Conservation (phyloP, 768 basidiomycete species). For the Kwoniella sp. region DNA sequence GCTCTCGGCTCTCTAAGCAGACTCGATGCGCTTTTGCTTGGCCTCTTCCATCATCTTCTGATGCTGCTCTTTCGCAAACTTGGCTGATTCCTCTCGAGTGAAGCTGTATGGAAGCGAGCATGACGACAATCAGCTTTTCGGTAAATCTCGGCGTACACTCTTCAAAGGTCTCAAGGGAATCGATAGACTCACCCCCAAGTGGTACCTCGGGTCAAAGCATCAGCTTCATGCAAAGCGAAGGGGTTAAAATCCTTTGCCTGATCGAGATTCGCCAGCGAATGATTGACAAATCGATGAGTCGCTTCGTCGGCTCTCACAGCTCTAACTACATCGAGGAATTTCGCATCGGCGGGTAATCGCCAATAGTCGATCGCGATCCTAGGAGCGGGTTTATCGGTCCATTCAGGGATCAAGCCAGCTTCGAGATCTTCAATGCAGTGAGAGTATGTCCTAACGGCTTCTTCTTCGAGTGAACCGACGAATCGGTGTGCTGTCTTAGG, state of each 20-base stretch:
- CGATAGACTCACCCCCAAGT: constrained; percentile 74
- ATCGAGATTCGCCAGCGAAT: constrained; percentile 85
- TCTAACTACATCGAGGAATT: constrained; percentile 79
- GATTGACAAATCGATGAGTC: constrained; percentile 90
- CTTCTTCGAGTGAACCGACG: constrained; percentile 90
- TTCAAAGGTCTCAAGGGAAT: no score
- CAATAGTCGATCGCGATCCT: constrained; percentile 94
- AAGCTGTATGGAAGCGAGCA: constrained; percentile 44
- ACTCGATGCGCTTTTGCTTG: constrained; percentile 1
- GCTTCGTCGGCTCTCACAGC: constrained; percentile 91
- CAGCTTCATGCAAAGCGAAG: constrained; percentile 74
- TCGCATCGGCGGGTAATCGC: constrained; percentile 48
- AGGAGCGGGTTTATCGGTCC: constrained; percentile 73
- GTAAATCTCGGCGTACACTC: no score
- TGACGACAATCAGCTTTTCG: no score
- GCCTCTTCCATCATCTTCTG: constrained; percentile 26
- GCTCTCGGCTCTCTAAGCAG: neutral
- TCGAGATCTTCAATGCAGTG: constrained; percentile 78
- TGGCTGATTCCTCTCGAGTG: constrained; percentile 55
- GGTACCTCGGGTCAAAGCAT: constrained; percentile 78
- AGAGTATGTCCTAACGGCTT: constrained; percentile 90
- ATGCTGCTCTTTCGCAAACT: constrained; percentile 52
- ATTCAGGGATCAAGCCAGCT: constrained; percentile 54
- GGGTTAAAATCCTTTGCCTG: constrained; percentile 73
- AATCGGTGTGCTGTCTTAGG: constrained; percentile 70